Evolutionary conservation across 2,329 filamentous ascomycete genomes (phyloP).

Genomic region (Aspergillus caelatus): DNA sequence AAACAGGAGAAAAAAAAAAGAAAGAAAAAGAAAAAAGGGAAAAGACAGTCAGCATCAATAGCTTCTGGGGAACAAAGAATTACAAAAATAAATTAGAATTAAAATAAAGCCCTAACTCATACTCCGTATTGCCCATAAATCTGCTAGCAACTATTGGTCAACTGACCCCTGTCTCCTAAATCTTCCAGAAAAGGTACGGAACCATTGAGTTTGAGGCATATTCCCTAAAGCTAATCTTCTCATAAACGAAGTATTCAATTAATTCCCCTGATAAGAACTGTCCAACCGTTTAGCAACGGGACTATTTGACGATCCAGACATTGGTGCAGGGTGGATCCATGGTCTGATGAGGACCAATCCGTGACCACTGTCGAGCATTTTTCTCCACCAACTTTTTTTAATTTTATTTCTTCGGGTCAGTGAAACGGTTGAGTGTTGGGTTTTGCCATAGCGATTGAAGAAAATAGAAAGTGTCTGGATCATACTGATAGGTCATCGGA

Average conservation of each 20-base stretch:
- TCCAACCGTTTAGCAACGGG: neutral
- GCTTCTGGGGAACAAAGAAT: neutral
- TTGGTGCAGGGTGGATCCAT: neutral
- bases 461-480: neutral
- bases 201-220: neutral
- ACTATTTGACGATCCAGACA: slow-evolving; percentile 1
- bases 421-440: slow-evolving; percentile 2
- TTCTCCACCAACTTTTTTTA: neutral
- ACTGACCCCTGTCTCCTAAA: neutral
- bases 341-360: neutral
- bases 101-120: neutral
- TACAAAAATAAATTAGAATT: neutral
- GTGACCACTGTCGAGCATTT: neutral
- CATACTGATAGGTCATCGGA: neutral
- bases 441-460: neutral
- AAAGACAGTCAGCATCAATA: neutral
- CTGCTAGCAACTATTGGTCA: neutral
- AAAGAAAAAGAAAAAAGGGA: neutral
- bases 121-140: neutral
- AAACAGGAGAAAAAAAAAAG: neutral
- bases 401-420: neutral
- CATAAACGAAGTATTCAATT: neutral
- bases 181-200: slow-evolving; percentile 3
- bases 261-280: slow-evolving; percentile 2
- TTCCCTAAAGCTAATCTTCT: neutral